Evolutionary conservation across 2,329 filamentous ascomycete species (phyloP).

Genomic region (Cytospora piceae): DNA sequence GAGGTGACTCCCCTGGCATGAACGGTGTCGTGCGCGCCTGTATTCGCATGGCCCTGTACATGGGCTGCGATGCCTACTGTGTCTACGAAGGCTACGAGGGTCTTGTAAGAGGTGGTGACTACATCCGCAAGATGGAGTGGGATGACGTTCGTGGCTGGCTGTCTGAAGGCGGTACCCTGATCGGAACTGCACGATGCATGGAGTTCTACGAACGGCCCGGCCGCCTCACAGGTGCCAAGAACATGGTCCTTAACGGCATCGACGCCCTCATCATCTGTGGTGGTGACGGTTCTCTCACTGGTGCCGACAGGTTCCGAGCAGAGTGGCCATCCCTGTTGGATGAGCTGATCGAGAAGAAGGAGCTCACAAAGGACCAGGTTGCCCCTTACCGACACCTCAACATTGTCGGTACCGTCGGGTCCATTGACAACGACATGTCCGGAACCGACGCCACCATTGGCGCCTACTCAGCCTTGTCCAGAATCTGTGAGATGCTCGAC

Average conservation of each 20-base stretch:
- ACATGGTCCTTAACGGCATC: constrained; percentile 90
- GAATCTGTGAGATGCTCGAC: constrained; percentile 95
- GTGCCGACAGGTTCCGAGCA: constrained; percentile 87
- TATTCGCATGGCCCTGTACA: constrained; percentile 87
- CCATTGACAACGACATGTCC: constrained; percentile 97
- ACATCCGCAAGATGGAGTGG: constrained; percentile 89
- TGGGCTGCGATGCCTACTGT: constrained; percentile 78
- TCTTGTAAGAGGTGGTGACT: constrained; percentile 82
- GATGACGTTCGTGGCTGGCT: constrained; percentile 93
- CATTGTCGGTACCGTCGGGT: constrained; percentile 94
- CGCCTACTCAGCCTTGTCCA: constrained; percentile 88
- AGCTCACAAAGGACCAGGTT: constrained; percentile 72
- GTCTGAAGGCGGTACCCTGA: constrained; percentile 91
- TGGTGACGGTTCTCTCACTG: constrained; percentile 93
- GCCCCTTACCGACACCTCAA: constrained; percentile 84
- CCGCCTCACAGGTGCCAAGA: constrained; percentile 84
- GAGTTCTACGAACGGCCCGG: constrained; percentile 88
- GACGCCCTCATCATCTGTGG: constrained; percentile 96
- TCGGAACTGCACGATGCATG: constrained; percentile 92
- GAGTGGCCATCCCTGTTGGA: constrained; percentile 90
- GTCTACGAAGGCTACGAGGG: constrained; percentile 97
- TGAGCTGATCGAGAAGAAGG: constrained; percentile 76
- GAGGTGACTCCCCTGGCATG: constrained; percentile 94
- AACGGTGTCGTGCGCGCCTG: constrained; percentile 88
- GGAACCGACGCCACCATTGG: constrained; percentile 97